Percentiles rank a stretch among this genome's conserved stretches.
Evolutionary conservation across 768 basidiomycete genomes (phyloP).

Genomic region (Steccherinum ochraceum): DNA sequence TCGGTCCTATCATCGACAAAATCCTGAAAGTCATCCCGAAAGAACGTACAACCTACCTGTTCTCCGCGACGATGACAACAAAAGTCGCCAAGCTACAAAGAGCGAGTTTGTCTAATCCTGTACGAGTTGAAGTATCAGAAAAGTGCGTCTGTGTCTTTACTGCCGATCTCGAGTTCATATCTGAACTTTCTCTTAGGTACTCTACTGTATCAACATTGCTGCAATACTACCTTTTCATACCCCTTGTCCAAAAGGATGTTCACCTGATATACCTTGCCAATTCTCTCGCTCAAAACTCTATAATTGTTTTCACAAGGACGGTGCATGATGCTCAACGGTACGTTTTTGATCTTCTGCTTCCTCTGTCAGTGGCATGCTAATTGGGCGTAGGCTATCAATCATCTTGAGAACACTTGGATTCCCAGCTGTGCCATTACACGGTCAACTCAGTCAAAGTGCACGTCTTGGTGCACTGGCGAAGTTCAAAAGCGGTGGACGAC

Average conservation of each 20-base stretch:
- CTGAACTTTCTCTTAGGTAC: conserved; percentile 62
- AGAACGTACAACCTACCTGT: conserved; percentile 92
- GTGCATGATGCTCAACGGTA: conserved; percentile 88
- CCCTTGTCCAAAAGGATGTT: conserved; percentile 86
- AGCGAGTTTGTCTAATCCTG: conserved; percentile 90
- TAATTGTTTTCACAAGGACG: conserved; percentile 95
- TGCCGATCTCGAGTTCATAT: too few relatives aligned
- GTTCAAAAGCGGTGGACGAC: conserved; percentile 92
- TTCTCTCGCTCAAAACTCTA: conserved; percentile 83
- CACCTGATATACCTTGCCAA: conserved; percentile 87
- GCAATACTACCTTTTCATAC: conserved; percentile 94
- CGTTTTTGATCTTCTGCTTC: conserved; percentile 13
- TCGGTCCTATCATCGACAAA: conserved; percentile 92
- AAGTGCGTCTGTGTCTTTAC: conserved; percentile 51
- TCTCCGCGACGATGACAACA: conserved; percentile 98
- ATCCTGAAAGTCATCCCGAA: conserved; percentile 93
- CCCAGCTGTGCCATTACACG: conserved; percentile 92
- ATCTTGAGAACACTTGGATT: conserved; percentile 88
- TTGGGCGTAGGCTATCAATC: conserved; percentile 61
- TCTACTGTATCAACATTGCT: conserved; percentile 93
- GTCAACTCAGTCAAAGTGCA: conserved; percentile 90
- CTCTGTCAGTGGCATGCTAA: background rate
- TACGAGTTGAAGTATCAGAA: conserved; percentile 85
- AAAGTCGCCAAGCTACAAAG: conserved; percentile 96
- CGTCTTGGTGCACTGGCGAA: conserved; percentile 90